A percentile compares a stretch with the other conserved stretches of the same genome.
Conservation (phyloP, 148 eudicot species). For the Diospyros kaki region DNA sequence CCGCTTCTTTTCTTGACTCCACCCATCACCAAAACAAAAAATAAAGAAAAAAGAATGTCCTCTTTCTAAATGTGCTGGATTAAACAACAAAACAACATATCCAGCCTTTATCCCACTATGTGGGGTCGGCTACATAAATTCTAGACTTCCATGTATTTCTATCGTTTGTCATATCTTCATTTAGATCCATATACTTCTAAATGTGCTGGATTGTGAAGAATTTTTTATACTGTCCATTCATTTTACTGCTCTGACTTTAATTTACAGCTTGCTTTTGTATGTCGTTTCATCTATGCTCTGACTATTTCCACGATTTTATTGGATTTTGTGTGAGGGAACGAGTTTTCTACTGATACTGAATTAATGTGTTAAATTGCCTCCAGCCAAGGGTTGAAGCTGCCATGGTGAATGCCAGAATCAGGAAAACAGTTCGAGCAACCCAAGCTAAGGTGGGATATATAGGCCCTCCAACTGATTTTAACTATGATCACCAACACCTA, state of each 20-base stretch:
- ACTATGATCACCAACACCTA: conserved; percentile 72
- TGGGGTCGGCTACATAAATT: too few species aligned
- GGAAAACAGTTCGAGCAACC: conserved; percentile 66
- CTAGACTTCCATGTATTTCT: too few species aligned
- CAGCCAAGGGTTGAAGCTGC: conserved; percentile 99
- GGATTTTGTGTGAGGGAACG: not conserved
- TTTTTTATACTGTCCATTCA: not conserved
- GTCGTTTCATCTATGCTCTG: not conserved
- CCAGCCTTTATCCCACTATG: too few species aligned
- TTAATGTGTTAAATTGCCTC: conserved; percentile 7
- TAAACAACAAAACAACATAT: too few species aligned
- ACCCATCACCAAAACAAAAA: not conserved
- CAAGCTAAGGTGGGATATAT: conserved; percentile 81
- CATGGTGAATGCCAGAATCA: conserved; percentile 95
- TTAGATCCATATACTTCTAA: too few species aligned
- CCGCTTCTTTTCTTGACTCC: too few species aligned
- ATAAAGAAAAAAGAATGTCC: not conserved
- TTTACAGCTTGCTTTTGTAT: not conserved
- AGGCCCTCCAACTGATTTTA: conserved; percentile 80
- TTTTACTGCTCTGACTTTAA: not conserved
- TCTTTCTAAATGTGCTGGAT: conserved; percentile 1
- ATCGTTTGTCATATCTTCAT: too few species aligned
- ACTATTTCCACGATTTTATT: not conserved
- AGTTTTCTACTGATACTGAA: conserved; percentile 1
- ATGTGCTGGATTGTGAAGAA: not conserved